Evolutionary conservation across 305 asterid species (phyloP).

Genomic region (Ilex paraguariensis): DNA sequence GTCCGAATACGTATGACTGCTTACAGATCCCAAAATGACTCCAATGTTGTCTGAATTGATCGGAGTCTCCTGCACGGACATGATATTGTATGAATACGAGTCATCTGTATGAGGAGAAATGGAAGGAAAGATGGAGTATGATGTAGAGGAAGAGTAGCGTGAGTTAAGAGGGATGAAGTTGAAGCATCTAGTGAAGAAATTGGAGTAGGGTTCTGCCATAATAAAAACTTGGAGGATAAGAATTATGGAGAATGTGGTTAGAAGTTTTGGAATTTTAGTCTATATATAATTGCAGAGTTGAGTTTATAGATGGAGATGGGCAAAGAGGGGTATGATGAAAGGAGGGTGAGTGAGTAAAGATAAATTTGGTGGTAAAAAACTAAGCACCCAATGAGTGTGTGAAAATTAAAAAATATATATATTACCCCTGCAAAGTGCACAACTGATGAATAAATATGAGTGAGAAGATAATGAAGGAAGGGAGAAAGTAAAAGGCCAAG

Average conservation of each 20-base stretch:
- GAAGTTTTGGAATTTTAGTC: neutral
- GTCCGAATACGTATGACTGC: too few relatives aligned
- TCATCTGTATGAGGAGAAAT: neutral
- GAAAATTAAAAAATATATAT: too few relatives aligned
- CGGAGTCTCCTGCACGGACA: too few relatives aligned
- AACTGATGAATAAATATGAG: neutral
- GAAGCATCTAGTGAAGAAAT: conserved; percentile 48
- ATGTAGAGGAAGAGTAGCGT: conserved; percentile 16
- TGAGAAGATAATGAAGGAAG: neutral
- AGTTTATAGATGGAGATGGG: neutral
- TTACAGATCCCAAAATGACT: too few relatives aligned
- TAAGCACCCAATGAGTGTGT: neutral
- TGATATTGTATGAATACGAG: neutral
- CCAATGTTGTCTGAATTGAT: too few relatives aligned
- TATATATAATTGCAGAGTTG: neutral
- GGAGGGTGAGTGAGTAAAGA: too few relatives aligned
- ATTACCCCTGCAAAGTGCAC: neutral
- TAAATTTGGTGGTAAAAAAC: neutral
- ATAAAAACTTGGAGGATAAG: conserved; percentile 1
- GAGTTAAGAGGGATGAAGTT: conserved; percentile 54
- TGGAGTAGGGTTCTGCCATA: conserved; percentile 64
- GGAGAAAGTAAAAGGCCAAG: conserved; percentile 9
- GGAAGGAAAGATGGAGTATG: conserved; percentile 6
- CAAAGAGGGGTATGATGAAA: neutral
- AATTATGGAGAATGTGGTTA: conserved; percentile 12